Evolutionary conservation across 495 filamentous ascomycete species (phyloP), one percentile per base, ranked within the genome.

Genomic region (Antarctomyces pellizariae): DNA sequence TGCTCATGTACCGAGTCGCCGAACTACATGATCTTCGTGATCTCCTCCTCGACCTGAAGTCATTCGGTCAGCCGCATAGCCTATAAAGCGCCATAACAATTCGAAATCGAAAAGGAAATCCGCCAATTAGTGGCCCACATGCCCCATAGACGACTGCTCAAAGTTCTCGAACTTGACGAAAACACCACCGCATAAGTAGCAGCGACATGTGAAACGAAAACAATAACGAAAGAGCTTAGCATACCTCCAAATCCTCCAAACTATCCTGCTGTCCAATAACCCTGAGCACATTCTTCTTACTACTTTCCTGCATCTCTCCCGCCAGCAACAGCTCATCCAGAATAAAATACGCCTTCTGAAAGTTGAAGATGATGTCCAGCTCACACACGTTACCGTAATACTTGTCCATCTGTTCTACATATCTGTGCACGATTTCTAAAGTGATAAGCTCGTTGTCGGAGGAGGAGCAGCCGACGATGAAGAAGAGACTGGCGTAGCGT

Each of bases 381-480:
- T 99, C 89, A 67, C 86, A 99, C 32, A 99, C 86, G 52, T 99
- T 99, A 48, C 86, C 86, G 47, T 99, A 99, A 60, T 95, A 99
- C 48, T 95, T 99, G 62, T 99, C 86, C 86, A 95, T 99, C 55
- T 95, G 86, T 50, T 99, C 86, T 26, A 95, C 86, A 48, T 93
- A 95, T 39, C 86, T 78, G 53, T 99, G 86, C 25, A 99, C 84
- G 46, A 95, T 79, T 49, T 99, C 86, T 37, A 99, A 74, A 17
- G 78, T 91, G 48, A 95, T 92, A 49, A 99, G 57, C 45, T 99
- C 86, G 56, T 99, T 99, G 44, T 95, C 86, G 28, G 74, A 78
- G 9, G 82, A 76, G 16, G 76, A 69, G 54, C 83, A 90, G 32
- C 89, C 86, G 45, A 89, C 83, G 46, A 99, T 93, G 59, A 99